Evolutionary conservation across 208 protist species (phyloP).

Genomic region (Acanthamoeba culbertsoni): DNA sequence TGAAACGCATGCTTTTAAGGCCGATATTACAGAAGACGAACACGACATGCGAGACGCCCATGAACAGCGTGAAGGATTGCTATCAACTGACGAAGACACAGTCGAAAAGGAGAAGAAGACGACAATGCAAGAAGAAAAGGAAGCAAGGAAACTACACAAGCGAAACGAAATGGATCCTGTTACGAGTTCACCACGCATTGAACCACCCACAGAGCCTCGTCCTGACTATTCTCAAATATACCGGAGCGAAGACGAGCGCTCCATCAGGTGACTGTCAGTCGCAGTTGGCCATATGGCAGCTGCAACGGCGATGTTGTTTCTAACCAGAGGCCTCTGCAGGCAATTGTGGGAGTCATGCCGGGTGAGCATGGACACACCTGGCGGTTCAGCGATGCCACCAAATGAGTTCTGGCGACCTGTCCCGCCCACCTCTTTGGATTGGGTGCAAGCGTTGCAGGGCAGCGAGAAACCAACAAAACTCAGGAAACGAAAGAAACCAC

Average conservation of each 20-base stretch:
- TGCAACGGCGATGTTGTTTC: too few species aligned
- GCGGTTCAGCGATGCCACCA: not conserved
- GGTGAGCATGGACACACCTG: not conserved
- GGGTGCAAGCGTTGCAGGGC: not conserved
- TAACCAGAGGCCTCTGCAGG: too few species aligned
- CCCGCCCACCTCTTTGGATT: not conserved
- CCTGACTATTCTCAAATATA: too few species aligned
- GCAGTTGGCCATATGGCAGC: too few species aligned
- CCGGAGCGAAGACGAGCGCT: not conserved
- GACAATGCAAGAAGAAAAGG: not conserved
- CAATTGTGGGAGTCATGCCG: not conserved
- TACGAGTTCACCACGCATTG: too few species aligned
- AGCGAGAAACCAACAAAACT: too few species aligned
- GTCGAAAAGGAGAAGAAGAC: not conserved
- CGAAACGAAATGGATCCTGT: too few species aligned
- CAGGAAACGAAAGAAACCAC: too few species aligned
- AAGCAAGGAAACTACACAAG: not conserved
- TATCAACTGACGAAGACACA: not conserved
- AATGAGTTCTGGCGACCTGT: not conserved
- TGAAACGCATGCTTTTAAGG: too few species aligned
- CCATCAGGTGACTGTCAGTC: not conserved
- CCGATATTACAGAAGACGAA: too few species aligned
- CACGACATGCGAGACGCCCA: too few species aligned
- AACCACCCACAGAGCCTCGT: too few species aligned
- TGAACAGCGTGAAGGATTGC: not conserved